phyloP scores from a whole-genome alignment of 768 basidiomycete genomes.

The Xanthoconium stramineum region DNA sequence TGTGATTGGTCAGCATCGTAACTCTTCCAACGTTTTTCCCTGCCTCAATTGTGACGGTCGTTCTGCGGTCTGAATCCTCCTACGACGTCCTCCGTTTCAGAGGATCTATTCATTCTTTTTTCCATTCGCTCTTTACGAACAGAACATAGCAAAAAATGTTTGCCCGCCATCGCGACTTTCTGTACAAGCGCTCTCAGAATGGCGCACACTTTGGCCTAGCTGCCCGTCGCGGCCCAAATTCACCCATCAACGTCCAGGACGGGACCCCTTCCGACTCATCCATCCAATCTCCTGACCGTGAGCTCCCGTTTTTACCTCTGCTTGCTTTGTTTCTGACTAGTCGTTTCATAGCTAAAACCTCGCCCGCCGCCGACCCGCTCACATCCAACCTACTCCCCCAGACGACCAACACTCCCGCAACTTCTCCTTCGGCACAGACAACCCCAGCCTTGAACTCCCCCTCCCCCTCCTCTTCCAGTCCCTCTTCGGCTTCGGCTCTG shows the following conservation, averaged over 20 bases:
- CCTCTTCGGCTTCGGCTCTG: constrained; percentile 1
- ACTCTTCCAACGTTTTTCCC: background rate
- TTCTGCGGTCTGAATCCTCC: background rate
- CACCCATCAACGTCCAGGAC: too few species aligned
- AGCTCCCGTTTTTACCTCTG: background rate
- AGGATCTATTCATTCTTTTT: constrained; percentile 19
- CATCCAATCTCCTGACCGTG: background rate
- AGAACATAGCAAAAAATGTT: constrained; percentile 14
- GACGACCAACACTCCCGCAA: constrained; percentile 16
- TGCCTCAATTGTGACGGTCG: too few species aligned
- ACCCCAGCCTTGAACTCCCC: constrained; percentile 7
- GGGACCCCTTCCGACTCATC: background rate
- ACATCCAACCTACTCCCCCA: constrained; percentile 7
- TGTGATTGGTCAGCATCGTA: too few species aligned
- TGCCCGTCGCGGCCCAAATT: constrained; percentile 1
- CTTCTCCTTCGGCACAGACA: background rate
- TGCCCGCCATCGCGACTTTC: constrained; percentile 7
- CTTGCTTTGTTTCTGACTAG: background rate
- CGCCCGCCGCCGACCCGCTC: background rate
- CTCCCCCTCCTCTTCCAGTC: background rate
- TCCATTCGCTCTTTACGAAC: constrained; percentile 24
- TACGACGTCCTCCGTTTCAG: background rate
- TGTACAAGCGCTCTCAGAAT: constrained; percentile 15
- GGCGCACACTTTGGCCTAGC: constrained; percentile 6
- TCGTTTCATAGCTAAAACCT: constrained; percentile 1